A percentile compares a stretch with the other conserved stretches of the same genome.
Conservation (phyloP, 331 rosid genomes). For the Acacia concinna region DNA sequence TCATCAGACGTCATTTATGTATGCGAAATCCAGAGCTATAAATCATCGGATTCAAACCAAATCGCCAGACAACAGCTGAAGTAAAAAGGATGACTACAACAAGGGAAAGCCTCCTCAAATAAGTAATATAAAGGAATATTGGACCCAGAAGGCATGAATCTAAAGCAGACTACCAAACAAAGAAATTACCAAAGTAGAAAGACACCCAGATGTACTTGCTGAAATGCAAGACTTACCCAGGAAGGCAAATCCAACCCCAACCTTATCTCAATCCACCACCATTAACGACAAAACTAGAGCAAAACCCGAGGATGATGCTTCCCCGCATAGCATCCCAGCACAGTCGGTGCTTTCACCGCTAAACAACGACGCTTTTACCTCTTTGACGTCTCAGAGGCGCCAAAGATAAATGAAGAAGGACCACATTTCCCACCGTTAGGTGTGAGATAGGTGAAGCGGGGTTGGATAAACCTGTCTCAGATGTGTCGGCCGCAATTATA, state of each 20-base stretch:
- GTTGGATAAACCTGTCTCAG: conserved; percentile 27
- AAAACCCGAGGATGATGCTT: conserved; percentile 23
- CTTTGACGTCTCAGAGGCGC: conserved; percentile 12
- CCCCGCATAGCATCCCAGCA: conserved; percentile 17
- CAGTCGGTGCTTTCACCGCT: conserved; percentile 14
- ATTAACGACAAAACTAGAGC: conserved; percentile 29
- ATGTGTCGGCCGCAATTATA: neutral
- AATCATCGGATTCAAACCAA: neutral
- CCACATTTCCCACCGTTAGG: neutral
- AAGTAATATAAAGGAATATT: neutral
- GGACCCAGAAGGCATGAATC: conserved; percentile 11
- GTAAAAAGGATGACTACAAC: neutral
- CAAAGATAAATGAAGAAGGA: neutral
- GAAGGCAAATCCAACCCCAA: conserved; percentile 25
- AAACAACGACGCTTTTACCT: conserved; percentile 12
- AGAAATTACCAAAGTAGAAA: conserved; percentile 22
- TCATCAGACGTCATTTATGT: conserved; percentile 20
- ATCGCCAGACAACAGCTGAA: neutral
- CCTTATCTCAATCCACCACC: conserved; percentile 20
- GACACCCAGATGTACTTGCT: conserved; percentile 21
- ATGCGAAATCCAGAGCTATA: conserved; percentile 15
- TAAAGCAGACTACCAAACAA: neutral
- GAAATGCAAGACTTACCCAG: conserved; percentile 21
- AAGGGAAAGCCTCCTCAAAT: neutral
- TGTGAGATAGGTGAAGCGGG: conserved; percentile 28